phyloP scores from a whole-genome alignment of 495 filamentous ascomycete species.

The Mytilinidion resinicola region DNA sequence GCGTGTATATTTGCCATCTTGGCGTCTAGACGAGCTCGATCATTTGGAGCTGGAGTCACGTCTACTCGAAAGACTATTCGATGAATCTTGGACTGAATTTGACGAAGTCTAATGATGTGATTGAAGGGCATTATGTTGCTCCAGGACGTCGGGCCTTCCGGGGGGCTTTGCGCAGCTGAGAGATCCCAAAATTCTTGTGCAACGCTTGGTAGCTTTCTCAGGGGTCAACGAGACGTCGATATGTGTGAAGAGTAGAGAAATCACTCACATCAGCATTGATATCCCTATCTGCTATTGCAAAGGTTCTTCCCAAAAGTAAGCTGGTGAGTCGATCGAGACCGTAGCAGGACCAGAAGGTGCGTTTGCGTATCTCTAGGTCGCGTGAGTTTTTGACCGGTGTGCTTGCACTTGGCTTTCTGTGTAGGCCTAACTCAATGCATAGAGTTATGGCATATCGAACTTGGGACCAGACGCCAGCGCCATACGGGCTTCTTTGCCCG shows the following conservation, averaged over 20 bases:
- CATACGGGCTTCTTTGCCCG: slow-evolving; percentile 14
- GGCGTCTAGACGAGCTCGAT: slow-evolving; percentile 1
- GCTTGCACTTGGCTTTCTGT: slow-evolving; percentile 7
- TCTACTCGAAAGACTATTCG: slow-evolving; percentile 15
- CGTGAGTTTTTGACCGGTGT: slow-evolving; percentile 7
- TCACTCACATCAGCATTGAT: slow-evolving; percentile 15
- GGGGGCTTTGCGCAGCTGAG: not conserved
- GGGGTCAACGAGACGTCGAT: not conserved
- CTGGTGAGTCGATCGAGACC: slow-evolving; percentile 16
- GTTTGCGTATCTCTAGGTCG: slow-evolving; percentile 11
- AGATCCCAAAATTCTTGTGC: slow-evolving; percentile 10
- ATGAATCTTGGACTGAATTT: slow-evolving; percentile 16
- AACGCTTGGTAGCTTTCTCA: slow-evolving; percentile 8
- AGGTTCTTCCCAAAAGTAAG: slow-evolving; percentile 11
- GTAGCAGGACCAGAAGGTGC: slow-evolving; percentile 19
- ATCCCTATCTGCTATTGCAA: slow-evolving; percentile 17
- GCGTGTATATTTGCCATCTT: slow-evolving; percentile 9
- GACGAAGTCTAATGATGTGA: slow-evolving; percentile 17
- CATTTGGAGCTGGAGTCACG: slow-evolving; percentile 3
- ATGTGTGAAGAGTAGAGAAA: not conserved
- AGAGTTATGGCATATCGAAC: slow-evolving; percentile 15
- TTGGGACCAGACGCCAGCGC: slow-evolving; percentile 19
- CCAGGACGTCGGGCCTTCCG: slow-evolving; percentile 5
- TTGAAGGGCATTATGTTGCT: slow-evolving; percentile 15
- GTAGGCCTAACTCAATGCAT: slow-evolving; percentile 17